Evolutionary conservation across 768 basidiomycete species (phyloP).

Genomic region (Russula sp.): DNA sequence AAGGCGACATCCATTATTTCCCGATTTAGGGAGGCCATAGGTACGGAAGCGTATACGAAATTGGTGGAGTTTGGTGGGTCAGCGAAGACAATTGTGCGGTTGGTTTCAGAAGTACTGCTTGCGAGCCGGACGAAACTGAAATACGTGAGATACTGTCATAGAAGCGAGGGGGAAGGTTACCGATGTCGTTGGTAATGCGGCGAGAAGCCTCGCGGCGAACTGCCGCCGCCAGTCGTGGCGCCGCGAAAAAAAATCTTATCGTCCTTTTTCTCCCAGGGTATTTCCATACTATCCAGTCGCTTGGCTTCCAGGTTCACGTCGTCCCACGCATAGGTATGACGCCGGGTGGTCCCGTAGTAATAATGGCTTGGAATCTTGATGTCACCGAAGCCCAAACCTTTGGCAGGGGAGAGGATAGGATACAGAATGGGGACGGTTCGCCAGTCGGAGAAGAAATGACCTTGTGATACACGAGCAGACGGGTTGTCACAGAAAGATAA

Average conservation of each 20-base stretch:
- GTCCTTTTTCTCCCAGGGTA: constrained; percentile 82
- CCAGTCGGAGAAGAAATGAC: constrained; percentile 98
- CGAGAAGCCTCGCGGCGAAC: constrained; percentile 76
- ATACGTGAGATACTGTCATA: constrained; percentile 12
- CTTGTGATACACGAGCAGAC: constrained; percentile 80
- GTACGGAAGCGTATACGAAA: constrained; percentile 57
- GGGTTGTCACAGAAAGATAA: constrained; percentile 79
- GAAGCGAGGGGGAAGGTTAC: constrained; percentile 32
- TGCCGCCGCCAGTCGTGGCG: constrained; percentile 92
- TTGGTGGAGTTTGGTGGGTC: constrained; percentile 53
- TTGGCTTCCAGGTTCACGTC: constrained; percentile 62
- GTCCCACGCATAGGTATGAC: constrained; percentile 93
- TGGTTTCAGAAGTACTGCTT: constrained; percentile 46
- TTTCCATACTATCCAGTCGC: constrained; percentile 79
- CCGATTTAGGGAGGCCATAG: constrained; percentile 55
- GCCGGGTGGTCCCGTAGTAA: constrained; percentile 75
- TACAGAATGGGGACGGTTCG: constrained; percentile 81
- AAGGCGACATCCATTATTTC: constrained; percentile 88
- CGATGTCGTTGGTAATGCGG: constrained; percentile 83
- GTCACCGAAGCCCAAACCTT: constrained; percentile 78
- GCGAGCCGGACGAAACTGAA: constrained; percentile 71
- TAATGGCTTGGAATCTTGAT: constrained; percentile 96
- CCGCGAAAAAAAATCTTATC: constrained; percentile 93
- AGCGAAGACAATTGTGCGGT: constrained; percentile 63
- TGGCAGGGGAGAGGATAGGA: constrained; percentile 91